These are phyloP conservation scores for Heimioporus sp. DNA, from an alignment of 768 basidiomycete species.

Conservation along the genomic window DNA sequence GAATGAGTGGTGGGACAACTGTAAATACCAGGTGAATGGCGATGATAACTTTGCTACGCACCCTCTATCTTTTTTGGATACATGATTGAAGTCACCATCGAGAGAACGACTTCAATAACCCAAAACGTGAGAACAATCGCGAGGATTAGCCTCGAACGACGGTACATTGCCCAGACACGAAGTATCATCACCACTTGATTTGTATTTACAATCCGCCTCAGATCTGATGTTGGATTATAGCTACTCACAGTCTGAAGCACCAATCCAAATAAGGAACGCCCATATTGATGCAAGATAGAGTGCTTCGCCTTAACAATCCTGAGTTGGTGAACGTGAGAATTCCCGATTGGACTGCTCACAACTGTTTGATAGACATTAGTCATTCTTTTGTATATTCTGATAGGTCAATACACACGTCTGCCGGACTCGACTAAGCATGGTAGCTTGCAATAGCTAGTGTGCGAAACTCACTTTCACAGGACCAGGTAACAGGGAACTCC, in stretches of 20 bases:
- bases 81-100: background rate
- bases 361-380: background rate
- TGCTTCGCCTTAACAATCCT: background rate
- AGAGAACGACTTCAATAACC: background rate
- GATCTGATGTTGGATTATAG: too few relatives aligned
- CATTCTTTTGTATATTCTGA: background rate
- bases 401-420: constrained; percentile 1
- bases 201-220: background rate
- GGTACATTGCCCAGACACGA: constrained; percentile 10
- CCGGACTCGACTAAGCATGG: background rate
- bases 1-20: background rate
- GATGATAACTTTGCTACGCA: background rate
- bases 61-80: background rate
- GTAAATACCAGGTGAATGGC: background rate
- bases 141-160: constrained; percentile 6
- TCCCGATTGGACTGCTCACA: background rate
- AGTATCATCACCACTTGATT: constrained; percentile 9
- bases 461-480: background rate
- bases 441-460: background rate
- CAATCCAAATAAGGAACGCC: background rate
- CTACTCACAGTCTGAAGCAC: constrained; percentile 2
- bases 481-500: constrained; percentile 4
- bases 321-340: background rate
- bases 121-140: background rate
- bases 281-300: background rate